Conservation (phyloP, 495 filamentous ascomycete genomes). For the Aspergillus leporis region DNA sequence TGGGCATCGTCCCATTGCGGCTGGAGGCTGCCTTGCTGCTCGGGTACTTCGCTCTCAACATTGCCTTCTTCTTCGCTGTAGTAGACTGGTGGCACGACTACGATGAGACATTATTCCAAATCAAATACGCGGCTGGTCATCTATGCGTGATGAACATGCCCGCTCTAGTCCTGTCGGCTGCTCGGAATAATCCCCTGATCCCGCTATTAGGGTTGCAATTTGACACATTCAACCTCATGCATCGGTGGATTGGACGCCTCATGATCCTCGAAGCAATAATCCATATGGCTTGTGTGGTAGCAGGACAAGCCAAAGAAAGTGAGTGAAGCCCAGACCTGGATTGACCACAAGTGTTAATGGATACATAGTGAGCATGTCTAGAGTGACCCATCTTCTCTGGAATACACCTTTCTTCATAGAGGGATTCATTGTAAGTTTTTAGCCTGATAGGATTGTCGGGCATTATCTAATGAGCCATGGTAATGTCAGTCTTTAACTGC, state of each 20-base stretch:
- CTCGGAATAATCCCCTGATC: conserved; percentile 46
- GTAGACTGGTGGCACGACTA: conserved; percentile 42
- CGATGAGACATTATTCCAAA: conserved; percentile 35
- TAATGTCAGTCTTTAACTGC: conserved; percentile 35
- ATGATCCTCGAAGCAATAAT: conserved; percentile 37
- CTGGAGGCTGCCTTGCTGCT: conserved; percentile 34
- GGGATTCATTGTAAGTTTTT: conserved; percentile 36
- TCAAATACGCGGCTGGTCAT: conserved; percentile 43
- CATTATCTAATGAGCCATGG: not conserved
- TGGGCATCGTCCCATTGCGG: conserved; percentile 43
- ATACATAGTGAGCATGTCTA: conserved; percentile 22
- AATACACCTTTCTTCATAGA: conserved; percentile 35
- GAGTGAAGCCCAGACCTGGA: conserved; percentile 11
- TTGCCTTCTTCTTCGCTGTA: conserved; percentile 38
- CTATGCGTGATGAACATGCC: conserved; percentile 46
- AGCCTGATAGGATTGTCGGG: not conserved
- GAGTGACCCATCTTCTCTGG: conserved; percentile 34
- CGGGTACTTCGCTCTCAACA: conserved; percentile 36
- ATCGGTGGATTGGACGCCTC: conserved; percentile 46
- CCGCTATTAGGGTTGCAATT: conserved; percentile 38
- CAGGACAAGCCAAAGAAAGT: conserved; percentile 28
- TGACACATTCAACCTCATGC: conserved; percentile 47
- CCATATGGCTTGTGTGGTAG: conserved; percentile 39
- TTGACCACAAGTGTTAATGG: not conserved
- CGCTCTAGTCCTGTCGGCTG: conserved; percentile 40